Evolutionary conservation across 2,329 filamentous ascomycete genomes (phyloP).

Genomic region (Paraconiothyrium sp.): DNA sequence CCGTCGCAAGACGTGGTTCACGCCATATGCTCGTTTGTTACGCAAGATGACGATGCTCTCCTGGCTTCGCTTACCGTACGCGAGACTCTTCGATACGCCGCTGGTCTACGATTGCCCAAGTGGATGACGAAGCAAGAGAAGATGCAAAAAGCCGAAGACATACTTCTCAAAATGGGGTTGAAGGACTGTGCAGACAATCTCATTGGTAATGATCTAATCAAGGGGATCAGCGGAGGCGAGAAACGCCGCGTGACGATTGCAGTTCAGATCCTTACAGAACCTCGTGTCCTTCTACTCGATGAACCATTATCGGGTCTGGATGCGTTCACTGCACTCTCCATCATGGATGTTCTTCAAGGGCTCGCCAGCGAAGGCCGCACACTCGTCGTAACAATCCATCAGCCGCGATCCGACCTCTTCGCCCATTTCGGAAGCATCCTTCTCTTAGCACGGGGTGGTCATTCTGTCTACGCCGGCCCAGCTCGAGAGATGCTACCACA

Average conservation of each 20-base stretch:
- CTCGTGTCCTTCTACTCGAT: constrained; percentile 75
- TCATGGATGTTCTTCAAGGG: constrained; percentile 76
- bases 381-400: constrained; percentile 79
- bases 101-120: constrained; percentile 73
- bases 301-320: constrained; percentile 81
- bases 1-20: constrained; percentile 75
- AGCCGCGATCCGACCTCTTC: constrained; percentile 78
- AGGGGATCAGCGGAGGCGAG: constrained; percentile 82
- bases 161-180: constrained; percentile 77
- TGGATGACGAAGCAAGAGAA: constrained; percentile 77
- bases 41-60: constrained; percentile 79
- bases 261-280: constrained; percentile 79
- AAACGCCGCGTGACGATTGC: constrained; percentile 81
- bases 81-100: constrained; percentile 74
- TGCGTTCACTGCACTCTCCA: constrained; percentile 79
- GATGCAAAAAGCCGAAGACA: constrained; percentile 72
- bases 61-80: constrained; percentile 78
- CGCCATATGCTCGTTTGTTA: constrained; percentile 79
- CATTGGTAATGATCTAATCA: constrained; percentile 75
- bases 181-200: constrained; percentile 82
- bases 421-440: constrained; percentile 75
- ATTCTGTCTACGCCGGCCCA: constrained; percentile 72
- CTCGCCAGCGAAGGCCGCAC: constrained; percentile 78
- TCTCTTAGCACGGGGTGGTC: constrained; percentile 74
- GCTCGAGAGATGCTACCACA: constrained; percentile 72